Evolutionary conservation across 2,329 filamentous ascomycete species (phyloP), one percentile per base, ranked within the genome.

Genomic region (Neofusicoccum ribis): DNA sequence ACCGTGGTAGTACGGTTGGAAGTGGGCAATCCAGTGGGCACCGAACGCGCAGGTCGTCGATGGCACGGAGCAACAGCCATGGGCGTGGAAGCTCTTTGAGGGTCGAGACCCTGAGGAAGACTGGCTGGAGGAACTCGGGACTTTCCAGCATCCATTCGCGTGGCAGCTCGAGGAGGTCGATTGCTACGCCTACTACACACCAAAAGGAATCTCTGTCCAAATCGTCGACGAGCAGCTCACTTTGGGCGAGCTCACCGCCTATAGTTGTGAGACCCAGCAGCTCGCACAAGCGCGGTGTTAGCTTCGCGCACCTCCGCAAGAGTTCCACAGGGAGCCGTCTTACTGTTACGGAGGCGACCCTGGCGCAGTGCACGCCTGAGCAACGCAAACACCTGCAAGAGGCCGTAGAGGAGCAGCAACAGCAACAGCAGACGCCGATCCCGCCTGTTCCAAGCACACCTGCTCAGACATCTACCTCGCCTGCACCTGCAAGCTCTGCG

Each of bases 201-300:
- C 58, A 68, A 46, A 64, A 66, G 27, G 65, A 68, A 49, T 75
- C 76, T 7, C 68, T 74, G 23, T 78, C 77, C 34, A 78, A 72
- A 54, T 76, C 79, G 49, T 76, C 79, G 5, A 68, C 84, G 43
- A 75, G 73, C n/a, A 84, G 81, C 69, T 80, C 81, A 8, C 71
- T 77, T 20, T 80, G 77, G 75, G 78, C 79, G 60, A 83, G 80
- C 72, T 83, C 81, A 70, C 80, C 81, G 64, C 81, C 82, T 17
- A 71, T 81, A 41, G 71, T 80, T 60, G 73, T 72, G 79, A 82
- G 69, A 80, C 82, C 85, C 3, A 79, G 80, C 41, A 84, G 84
- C 68, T 80, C 76, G 50, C 77, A 87, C 71, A 88, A 84, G 73
- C 83, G 88, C 51, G 85, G 85, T 67, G 86, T 91, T 27, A 89